phyloP scores from a whole-genome alignment of 2,329 filamentous ascomycete genomes.

The Colletotrichum tropicale region DNA sequence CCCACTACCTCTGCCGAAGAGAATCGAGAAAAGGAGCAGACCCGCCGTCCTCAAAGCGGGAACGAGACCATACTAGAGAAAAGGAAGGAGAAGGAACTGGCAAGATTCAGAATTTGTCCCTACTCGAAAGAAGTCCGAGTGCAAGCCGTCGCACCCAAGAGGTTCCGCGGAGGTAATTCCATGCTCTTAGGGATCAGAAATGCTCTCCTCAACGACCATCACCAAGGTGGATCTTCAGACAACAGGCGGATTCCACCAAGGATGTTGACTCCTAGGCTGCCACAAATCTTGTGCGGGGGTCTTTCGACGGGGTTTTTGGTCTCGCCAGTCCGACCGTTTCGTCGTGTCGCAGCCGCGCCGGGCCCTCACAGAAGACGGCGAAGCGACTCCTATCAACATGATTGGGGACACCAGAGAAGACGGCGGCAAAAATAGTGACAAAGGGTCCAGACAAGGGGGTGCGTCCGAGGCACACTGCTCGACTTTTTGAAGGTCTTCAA shows the following conservation, averaged over 20 bases:
- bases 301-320: rapidly evolving
- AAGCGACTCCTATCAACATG: not conserved
- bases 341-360: not conserved
- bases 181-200: too few relatives aligned
- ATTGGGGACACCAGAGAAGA: not conserved
- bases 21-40: not conserved
- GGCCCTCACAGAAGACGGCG: not conserved
- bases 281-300: not conserved
- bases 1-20: not conserved
- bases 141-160: not conserved
- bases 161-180: not conserved
- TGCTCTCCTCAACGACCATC: too few relatives aligned
- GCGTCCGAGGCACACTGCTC: not conserved
- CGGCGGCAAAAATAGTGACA: too few relatives aligned
- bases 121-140: not conserved
- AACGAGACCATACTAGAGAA: not conserved
- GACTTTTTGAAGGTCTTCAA: not conserved
- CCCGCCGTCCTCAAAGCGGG: not conserved
- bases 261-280: too few relatives aligned
- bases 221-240: too few relatives aligned
- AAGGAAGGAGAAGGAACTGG: not conserved
- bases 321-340: not conserved
- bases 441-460: not conserved
- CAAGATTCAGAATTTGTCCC: not conserved
- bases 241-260: too few relatives aligned